Conservation (phyloP, 305 asterid species). For the Solanum aculeatissimum region DNA sequence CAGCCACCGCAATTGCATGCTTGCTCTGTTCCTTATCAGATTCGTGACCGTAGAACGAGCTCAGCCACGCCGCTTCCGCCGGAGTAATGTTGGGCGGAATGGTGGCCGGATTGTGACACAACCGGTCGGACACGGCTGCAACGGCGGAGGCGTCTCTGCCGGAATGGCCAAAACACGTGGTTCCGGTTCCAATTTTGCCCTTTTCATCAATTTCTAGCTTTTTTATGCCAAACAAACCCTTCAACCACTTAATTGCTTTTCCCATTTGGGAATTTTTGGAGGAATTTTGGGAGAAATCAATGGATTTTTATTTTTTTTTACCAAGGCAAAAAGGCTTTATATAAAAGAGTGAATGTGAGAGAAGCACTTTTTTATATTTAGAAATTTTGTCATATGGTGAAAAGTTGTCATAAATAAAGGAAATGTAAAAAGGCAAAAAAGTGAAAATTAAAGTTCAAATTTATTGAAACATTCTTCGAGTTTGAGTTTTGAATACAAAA, state of each 20-base stretch:
- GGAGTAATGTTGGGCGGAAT: constrained; percentile 75
- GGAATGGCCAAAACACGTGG: constrained; percentile 4
- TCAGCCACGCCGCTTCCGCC: constrained; percentile 77
- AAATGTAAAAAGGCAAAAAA: not conserved
- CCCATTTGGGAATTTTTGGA: constrained; percentile 32
- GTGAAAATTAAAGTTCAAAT: not conserved
- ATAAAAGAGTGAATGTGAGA: not conserved
- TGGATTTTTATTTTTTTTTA: not conserved
- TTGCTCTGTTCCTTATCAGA: constrained; percentile 48
- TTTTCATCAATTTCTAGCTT: constrained; percentile 2
- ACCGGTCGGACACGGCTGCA: not conserved
- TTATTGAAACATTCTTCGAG: accelerated
- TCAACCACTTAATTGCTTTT: constrained; percentile 55
- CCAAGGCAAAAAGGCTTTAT: not conserved
- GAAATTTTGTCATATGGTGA: not conserved
- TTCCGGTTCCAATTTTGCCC: constrained; percentile 14
- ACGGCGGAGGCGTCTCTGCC: not conserved
- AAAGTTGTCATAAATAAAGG: not conserved
- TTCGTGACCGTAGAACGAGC: constrained; percentile 35
- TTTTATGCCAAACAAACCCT: constrained; percentile 43
- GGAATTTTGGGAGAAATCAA: not conserved
- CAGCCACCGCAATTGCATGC: constrained; percentile 85
- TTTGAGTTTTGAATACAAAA: not conserved
- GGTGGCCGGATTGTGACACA: constrained; percentile 47
- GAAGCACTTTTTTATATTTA: constrained; percentile 3